Evolutionary conservation across 1,139 yeast genomes (phyloP).

Genomic region (Protomyces gravidus): DNA sequence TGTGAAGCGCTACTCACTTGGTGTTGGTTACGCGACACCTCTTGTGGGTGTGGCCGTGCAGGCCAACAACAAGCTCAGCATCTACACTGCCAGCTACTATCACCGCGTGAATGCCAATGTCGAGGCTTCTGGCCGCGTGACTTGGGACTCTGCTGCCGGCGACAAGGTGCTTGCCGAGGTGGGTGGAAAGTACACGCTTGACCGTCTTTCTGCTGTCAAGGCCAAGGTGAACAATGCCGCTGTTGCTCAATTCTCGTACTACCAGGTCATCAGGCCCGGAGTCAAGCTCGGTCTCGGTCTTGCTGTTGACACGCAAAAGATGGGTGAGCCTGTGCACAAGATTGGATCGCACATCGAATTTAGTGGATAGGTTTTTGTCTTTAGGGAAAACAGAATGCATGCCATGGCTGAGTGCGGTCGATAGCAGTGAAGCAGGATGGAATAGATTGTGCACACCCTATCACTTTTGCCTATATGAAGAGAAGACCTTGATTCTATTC

Average conservation of each 20-base stretch:
- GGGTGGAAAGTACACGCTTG: slow-evolving; percentile 91
- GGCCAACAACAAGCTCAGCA: slow-evolving; percentile 82
- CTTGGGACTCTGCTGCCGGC: slow-evolving; percentile 72
- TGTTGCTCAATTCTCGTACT: slow-evolving; percentile 88
- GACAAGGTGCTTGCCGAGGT: slow-evolving; percentile 75
- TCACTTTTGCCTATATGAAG: no score
- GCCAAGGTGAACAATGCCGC: slow-evolving; percentile 98
- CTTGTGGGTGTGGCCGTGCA: slow-evolving; percentile 83
- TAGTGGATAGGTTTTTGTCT: slow-evolving; percentile 26
- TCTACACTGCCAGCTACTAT: slow-evolving; percentile 94
- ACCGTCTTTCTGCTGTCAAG: slow-evolving; percentile 57
- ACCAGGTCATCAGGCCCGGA: slow-evolving; percentile 94
- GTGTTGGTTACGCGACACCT: slow-evolving; percentile 88
- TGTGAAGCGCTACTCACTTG: slow-evolving; percentile 90
- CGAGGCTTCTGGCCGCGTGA: slow-evolving; percentile 68
- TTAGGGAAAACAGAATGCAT: no score
- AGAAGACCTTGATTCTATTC: not conserved
- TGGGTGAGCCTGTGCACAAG: slow-evolving; percentile 97
- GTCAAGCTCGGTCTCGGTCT: slow-evolving; percentile 97
- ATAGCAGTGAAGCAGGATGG: no score
- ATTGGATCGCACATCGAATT: slow-evolving; percentile 32
- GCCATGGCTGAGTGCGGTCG: no score
- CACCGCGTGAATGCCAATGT: slow-evolving; percentile 87
- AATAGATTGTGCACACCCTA: no score
- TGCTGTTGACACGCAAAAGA: slow-evolving; percentile 53